These are phyloP conservation scores for Coleophoma eucalyptorum DNA, from an alignment of 2,329 filamentous ascomycete genomes.

Conservation along the genomic window DNA sequence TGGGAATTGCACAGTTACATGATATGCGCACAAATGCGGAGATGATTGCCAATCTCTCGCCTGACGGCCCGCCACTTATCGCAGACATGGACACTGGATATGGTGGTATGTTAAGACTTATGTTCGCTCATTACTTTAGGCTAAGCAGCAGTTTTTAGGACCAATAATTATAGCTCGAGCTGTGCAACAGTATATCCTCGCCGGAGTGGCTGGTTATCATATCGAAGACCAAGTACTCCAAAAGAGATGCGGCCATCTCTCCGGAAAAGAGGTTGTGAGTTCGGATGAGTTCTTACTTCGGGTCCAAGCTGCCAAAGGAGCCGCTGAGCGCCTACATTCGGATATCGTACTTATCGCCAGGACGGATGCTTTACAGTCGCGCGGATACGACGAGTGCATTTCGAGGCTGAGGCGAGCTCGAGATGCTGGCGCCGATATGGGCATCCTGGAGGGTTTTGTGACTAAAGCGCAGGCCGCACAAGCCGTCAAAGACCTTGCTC, in stretches of 20 bases:
- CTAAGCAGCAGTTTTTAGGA: not conserved
- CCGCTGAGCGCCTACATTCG: constrained; percentile 42
- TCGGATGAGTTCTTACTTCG: constrained; percentile 46
- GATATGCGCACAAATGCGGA: constrained; percentile 50
- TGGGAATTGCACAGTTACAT: constrained; percentile 45
- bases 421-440: constrained; percentile 53
- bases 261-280: constrained; percentile 55
- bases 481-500: constrained; percentile 42
- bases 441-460: constrained; percentile 55
- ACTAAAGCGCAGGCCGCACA: constrained; percentile 42
- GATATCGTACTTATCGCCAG: constrained; percentile 63
- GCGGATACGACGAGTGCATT: constrained; percentile 54
- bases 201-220: constrained; percentile 56
- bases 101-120: constrained; percentile 15
- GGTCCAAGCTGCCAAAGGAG: constrained; percentile 50
- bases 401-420: constrained; percentile 44
- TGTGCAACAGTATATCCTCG: constrained; percentile 45
- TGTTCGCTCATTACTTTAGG: too few relatives aligned
- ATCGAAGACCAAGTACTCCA: constrained; percentile 60
- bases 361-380: constrained; percentile 55
- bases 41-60: constrained; percentile 48
- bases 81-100: constrained; percentile 49
- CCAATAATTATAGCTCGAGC: constrained; percentile 45
- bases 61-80: constrained; percentile 42
- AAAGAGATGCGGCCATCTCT: constrained; percentile 64